These are phyloP conservation scores for Gentiana straminea DNA, from an alignment of 257 asterid genomes.

Conservation along the genomic window DNA sequence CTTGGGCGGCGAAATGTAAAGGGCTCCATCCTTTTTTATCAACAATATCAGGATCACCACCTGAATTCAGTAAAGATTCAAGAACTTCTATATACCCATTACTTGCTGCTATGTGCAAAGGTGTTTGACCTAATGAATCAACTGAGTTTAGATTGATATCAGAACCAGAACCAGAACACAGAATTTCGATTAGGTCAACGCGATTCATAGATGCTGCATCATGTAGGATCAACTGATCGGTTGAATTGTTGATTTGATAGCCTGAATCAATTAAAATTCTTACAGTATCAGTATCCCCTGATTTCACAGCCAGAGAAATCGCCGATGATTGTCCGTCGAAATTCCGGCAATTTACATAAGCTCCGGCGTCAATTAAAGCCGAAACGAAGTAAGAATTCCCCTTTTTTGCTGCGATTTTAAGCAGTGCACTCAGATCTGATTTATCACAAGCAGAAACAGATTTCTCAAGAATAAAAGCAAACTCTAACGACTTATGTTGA, in stretches of 20 bases:
- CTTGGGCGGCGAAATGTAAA: slow-evolving; percentile 42
- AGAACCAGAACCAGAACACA: slow-evolving; percentile 24
- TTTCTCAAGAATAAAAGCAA: slow-evolving; percentile 23
- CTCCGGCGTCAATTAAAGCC: slow-evolving; percentile 51
- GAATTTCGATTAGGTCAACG: slow-evolving; percentile 42
- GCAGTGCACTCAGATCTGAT: slow-evolving; percentile 36
- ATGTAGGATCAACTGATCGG: slow-evolving; percentile 33
- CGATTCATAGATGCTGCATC: slow-evolving; percentile 30
- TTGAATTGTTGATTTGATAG: slow-evolving; percentile 15
- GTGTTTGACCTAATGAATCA: slow-evolving; percentile 31
- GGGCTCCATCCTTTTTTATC: slow-evolving; percentile 46
- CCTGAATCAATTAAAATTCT: slow-evolving; percentile 45
- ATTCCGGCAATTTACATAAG: slow-evolving; percentile 34
- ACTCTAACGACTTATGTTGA: slow-evolving; percentile 19
- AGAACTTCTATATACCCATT: slow-evolving; percentile 31
- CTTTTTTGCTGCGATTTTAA: slow-evolving; percentile 25
- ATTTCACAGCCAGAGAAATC: slow-evolving; percentile 38
- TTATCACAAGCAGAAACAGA: slow-evolving; percentile 43
- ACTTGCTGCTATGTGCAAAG: slow-evolving; percentile 52
- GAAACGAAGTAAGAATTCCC: slow-evolving; percentile 32
- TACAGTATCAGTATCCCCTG: slow-evolving; percentile 31
- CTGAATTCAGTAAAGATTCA: slow-evolving; percentile 37
- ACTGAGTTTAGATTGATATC: slow-evolving; percentile 44
- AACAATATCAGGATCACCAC: slow-evolving; percentile 25
- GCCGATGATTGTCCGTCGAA: slow-evolving; percentile 20